Conservation (phyloP, 257 asterid genomes). For the Verbascum thapsus region DNA sequence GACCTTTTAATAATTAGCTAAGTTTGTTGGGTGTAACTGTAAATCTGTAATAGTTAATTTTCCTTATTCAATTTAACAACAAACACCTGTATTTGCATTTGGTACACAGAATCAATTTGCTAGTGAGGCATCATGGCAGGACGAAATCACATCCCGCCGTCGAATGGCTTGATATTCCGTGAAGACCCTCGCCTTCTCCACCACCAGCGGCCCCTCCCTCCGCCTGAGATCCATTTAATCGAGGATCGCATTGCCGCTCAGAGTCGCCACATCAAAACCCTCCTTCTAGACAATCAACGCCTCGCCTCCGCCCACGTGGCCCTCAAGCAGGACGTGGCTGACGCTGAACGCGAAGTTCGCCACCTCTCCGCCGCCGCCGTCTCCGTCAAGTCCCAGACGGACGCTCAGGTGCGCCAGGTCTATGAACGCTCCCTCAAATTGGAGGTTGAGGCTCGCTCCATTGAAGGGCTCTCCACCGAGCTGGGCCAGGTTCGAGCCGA, state of each 20-base stretch:
- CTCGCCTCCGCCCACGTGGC: constrained; percentile 70
- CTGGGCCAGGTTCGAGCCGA: constrained; percentile 55
- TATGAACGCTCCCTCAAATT: constrained; percentile 53
- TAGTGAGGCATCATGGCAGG: constrained; percentile 36
- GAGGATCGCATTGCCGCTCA: constrained; percentile 60
- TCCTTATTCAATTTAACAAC: too few species aligned
- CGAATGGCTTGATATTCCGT: constrained; percentile 22
- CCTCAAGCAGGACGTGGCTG: constrained; percentile 59
- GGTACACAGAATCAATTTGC: too few species aligned
- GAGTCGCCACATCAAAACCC: constrained; percentile 61
- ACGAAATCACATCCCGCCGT: constrained; percentile 30
- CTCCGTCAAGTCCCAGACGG: constrained; percentile 65
- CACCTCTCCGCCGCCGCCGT: constrained; percentile 58
- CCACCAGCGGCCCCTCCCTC: constrained; percentile 29
- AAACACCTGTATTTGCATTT: too few species aligned
- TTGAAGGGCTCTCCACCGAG: constrained; percentile 41
- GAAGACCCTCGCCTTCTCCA: constrained; percentile 31
- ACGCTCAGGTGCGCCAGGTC: constrained; percentile 69
- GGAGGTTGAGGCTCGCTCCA: constrained; percentile 66
- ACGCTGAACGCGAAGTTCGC: constrained; percentile 66
- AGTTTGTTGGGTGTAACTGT: too few species aligned
- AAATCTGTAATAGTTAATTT: too few species aligned
- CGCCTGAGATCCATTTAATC: constrained; percentile 35
- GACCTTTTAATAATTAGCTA: too few species aligned
- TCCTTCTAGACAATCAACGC: constrained; percentile 75